A percentile compares a stretch with the other conserved stretches of the same genome.
phyloP scores from a whole-genome alignment of 768 basidiomycete genomes.

The Lactarius indigo region DNA sequence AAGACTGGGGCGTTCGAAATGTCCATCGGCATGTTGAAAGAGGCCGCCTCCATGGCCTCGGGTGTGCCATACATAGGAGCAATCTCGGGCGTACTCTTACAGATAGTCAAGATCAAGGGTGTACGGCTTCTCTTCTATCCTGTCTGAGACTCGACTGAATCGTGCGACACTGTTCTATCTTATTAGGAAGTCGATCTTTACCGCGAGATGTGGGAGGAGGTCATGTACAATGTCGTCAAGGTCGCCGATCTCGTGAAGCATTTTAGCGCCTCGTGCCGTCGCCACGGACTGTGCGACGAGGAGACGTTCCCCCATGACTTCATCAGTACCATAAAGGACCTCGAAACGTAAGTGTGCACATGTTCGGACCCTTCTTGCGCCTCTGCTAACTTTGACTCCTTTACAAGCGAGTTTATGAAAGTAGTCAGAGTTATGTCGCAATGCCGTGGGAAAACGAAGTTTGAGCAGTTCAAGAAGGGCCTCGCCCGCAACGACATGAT shows the following conservation, averaged over 20 bases:
- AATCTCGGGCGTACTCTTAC: conserved; percentile 6
- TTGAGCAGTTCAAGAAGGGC: conserved; percentile 16
- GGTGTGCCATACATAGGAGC: conserved; percentile 17
- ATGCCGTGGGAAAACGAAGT: conserved; percentile 9
- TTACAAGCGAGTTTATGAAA: conserved; percentile 5
- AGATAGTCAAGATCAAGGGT: conserved; percentile 18
- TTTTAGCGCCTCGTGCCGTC: conserved; percentile 2
- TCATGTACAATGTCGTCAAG: conserved; percentile 17
- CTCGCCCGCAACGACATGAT: conserved; percentile 13
- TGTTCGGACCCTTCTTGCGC: too few relatives aligned
- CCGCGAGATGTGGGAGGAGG: conserved; percentile 15
- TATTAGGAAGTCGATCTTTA: conserved; percentile 21
- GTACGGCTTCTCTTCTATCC: neutral
- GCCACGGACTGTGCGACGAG: conserved; percentile 9
- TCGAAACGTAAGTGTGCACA: neutral
- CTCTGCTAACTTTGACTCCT: neutral
- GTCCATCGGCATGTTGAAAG: conserved; percentile 10
- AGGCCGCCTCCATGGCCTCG: conserved; percentile 6
- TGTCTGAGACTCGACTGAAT: neutral
- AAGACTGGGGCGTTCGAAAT: neutral
- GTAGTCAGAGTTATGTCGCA: conserved; percentile 4
- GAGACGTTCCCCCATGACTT: conserved; percentile 11
- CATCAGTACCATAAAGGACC: conserved; percentile 3
- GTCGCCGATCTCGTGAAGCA: conserved; percentile 14
- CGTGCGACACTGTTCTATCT: neutral